Evolutionary conservation across 441 rosid species (phyloP).

Genomic region (Erodium texanum): DNA sequence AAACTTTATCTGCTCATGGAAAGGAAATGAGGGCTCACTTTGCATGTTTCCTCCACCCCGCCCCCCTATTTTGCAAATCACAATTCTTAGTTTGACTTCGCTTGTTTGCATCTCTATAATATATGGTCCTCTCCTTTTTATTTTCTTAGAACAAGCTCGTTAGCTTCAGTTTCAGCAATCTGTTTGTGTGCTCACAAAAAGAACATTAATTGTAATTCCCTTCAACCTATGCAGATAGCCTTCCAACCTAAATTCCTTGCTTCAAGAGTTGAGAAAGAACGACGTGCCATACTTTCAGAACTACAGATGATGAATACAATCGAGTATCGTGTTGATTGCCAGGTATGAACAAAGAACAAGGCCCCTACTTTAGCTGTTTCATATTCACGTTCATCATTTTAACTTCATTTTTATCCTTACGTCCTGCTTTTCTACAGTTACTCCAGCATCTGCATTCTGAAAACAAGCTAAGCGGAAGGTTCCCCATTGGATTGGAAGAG

Average conservation of each 20-base stretch:
- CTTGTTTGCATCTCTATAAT: not conserved
- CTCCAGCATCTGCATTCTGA: constrained; percentile 97
- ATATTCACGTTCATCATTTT: not conserved
- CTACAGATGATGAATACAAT: constrained; percentile 99
- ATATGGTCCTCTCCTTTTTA: not conserved
- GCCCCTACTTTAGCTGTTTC: constrained; percentile 19
- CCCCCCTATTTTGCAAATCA: not conserved
- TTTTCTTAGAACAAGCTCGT: not conserved
- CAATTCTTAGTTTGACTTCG: not conserved
- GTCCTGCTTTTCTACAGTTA: constrained; percentile 32
- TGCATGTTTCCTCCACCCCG: not conserved
- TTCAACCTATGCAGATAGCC: constrained; percentile 58
- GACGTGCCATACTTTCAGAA: constrained; percentile 98
- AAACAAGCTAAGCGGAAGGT: constrained; percentile 95
- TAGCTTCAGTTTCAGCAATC: constrained; percentile 2
- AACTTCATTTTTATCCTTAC: constrained; percentile 1
- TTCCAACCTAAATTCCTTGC: constrained; percentile 92
- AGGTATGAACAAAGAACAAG: constrained; percentile 37
- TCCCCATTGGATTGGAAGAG: constrained; percentile 97
- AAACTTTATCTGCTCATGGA: too few species aligned
- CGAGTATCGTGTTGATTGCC: constrained; percentile 99
- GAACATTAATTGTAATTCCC: constrained; percentile 4
- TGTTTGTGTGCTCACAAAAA: not conserved
- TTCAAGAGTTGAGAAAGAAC: constrained; percentile 94
- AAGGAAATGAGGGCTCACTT: constrained; percentile 8